Conservation (phyloP, 345 rosid genomes). For the Bruguiera sexangula region DNA sequence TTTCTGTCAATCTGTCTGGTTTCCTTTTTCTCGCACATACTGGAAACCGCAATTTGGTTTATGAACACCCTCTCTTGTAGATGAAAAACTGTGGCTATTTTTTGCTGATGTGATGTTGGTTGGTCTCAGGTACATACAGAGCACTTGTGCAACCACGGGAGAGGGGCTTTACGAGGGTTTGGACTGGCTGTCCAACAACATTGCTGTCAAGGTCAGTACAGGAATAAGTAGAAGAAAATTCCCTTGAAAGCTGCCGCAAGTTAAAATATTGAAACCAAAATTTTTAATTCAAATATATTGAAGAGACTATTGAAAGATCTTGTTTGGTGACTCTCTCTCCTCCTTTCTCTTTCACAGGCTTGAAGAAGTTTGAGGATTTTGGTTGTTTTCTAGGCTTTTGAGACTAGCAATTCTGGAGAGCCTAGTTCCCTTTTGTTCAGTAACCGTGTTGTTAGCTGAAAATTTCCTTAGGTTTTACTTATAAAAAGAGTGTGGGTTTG, state of each 20-base stretch:
- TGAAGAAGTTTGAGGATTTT: not conserved
- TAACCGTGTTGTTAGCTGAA: not conserved
- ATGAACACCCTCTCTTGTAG: not conserved
- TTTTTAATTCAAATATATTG: too few species aligned
- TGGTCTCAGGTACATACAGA: constrained; percentile 82
- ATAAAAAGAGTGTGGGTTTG: not conserved
- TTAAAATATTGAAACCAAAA: not conserved
- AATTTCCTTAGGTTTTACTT: not conserved
- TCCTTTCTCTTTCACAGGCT: not conserved
- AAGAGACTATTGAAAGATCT: too few species aligned
- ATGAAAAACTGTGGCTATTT: not conserved
- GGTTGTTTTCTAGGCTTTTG: not conserved
- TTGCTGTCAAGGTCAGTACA: constrained; percentile 69
- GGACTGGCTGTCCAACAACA: constrained; percentile 97
- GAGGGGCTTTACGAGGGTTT: constrained; percentile 94
- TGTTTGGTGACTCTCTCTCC: not conserved
- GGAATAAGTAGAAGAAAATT: not conserved
- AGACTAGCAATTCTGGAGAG: not conserved
- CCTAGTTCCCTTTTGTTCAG: not conserved
- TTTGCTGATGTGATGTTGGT: not conserved
- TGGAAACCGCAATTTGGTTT: too few species aligned
- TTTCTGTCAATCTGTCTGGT: not conserved
- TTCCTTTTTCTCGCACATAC: not conserved
- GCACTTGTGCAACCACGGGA: constrained; percentile 96
- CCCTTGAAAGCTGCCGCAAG: not conserved